A percentile compares a stretch with the other conserved stretches of the same genome.
Evolutionary conservation across 169 alveolate genomes (phyloP).

Genomic region (Plasmodium berghei): DNA sequence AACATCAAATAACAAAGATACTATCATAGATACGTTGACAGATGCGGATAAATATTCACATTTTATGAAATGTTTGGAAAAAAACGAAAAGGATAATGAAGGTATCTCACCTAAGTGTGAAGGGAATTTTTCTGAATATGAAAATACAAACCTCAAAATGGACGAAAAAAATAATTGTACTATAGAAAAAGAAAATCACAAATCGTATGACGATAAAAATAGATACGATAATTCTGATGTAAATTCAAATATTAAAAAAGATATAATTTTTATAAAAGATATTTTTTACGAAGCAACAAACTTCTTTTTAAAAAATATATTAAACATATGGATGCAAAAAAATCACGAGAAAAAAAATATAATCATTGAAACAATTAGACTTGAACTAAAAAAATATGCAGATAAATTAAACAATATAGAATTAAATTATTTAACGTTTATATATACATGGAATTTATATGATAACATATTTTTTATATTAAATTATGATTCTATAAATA

Average conservation of each 20-base stretch:
- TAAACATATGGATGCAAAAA: conserved; percentile 62
- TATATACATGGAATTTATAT: conserved; percentile 41
- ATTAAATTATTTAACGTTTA: conserved; percentile 27
- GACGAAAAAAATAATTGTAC: too few species aligned
- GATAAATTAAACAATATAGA: conserved; percentile 1
- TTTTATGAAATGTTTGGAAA: too few species aligned
- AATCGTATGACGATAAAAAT: not conserved
- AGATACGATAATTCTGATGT: not conserved
- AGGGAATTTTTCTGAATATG: not conserved
- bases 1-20: not conserved
- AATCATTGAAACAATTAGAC: conserved; percentile 31
- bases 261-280: conserved; percentile 17
- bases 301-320: conserved; percentile 68
- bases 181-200: not conserved
- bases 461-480: conserved; percentile 63
- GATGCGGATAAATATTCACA: not conserved
- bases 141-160: not conserved
- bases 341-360: conserved; percentile 38
- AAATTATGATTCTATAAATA: conserved; percentile 16
- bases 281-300: conserved; percentile 33
- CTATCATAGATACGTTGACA: not conserved
- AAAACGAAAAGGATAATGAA: too few species aligned
- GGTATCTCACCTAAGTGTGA: too few species aligned
- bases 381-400: conserved; percentile 54
- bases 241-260: not conserved